These are phyloP conservation scores for Magnaporthiopsis poae DNA, from an alignment of 2,329 filamentous ascomycete species.

Conservation along the genomic window DNA sequence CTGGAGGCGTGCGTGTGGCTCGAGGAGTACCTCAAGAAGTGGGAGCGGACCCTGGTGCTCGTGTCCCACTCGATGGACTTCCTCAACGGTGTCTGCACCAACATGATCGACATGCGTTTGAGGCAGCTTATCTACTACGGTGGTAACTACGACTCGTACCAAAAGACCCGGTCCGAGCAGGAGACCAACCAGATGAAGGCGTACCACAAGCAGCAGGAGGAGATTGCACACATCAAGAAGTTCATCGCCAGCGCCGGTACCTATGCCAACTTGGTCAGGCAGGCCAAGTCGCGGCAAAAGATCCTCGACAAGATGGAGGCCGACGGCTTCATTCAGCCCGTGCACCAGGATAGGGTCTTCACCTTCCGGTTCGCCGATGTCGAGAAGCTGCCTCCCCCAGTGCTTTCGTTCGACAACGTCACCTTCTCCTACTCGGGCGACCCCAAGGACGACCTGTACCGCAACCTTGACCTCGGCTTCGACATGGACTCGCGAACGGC, in stretches of 20 bases:
- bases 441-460: slow-evolving; percentile 82
- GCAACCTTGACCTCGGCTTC: slow-evolving; percentile 93
- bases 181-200: slow-evolving; percentile 99
- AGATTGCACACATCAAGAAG: slow-evolving; percentile 99
- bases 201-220: slow-evolving; percentile 97
- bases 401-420: slow-evolving; percentile 91
- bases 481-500: slow-evolving; percentile 99
- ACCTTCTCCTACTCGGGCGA: slow-evolving; percentile 97
- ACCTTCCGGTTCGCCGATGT: slow-evolving; percentile 97
- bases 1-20: slow-evolving; percentile 99
- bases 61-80: slow-evolving; percentile 99
- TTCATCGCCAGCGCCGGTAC: slow-evolving; percentile 99
- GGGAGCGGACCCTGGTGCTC: slow-evolving; percentile 91
- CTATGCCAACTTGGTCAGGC: slow-evolving; percentile 96
- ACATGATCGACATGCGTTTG: slow-evolving; percentile 95
- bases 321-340: slow-evolving; percentile 93
- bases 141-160: slow-evolving; percentile 98
- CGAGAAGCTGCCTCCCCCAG: slow-evolving; percentile 96
- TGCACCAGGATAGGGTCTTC: slow-evolving; percentile 76
- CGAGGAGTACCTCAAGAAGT: slow-evolving; percentile 99
- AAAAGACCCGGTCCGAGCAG: slow-evolving; percentile 87
- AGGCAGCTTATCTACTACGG: slow-evolving; percentile 92
- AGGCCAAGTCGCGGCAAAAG: slow-evolving; percentile 99
- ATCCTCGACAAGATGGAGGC: slow-evolving; percentile 99
- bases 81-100: slow-evolving; percentile 95